phyloP scores from a whole-genome alignment of 192 early-diverging fungal species.

The Linnemannia schmuckeri region DNA sequence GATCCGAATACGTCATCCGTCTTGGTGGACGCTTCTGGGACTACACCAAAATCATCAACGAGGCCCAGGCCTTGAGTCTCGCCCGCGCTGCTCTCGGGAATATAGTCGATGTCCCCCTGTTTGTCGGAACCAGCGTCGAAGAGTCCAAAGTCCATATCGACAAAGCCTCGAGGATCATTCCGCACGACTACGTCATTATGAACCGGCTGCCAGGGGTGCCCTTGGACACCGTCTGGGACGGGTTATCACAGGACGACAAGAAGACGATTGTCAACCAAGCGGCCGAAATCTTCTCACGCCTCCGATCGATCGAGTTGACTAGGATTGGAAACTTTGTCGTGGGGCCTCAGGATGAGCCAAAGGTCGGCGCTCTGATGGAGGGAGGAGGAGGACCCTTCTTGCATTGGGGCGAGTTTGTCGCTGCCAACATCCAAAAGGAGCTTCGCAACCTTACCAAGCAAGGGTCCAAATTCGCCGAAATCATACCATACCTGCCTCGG shows the following conservation, averaged over 20 bases:
- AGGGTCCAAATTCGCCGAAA: slow-evolving; percentile 11
- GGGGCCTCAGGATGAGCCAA: neutral
- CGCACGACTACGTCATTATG: slow-evolving; percentile 49
- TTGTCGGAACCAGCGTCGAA: slow-evolving; percentile 44
- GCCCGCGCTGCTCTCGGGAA: slow-evolving; percentile 17
- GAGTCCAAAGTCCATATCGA: slow-evolving; percentile 37
- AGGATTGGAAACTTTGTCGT: slow-evolving; percentile 37
- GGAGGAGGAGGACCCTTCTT: slow-evolving; percentile 40
- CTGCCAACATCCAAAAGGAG: slow-evolving; percentile 34
- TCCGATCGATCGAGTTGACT: slow-evolving; percentile 26
- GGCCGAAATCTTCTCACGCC: slow-evolving; percentile 24
- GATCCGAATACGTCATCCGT: slow-evolving; percentile 46
- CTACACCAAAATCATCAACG: slow-evolving; percentile 50
- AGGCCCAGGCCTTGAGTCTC: slow-evolving; percentile 23
- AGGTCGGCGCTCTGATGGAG: slow-evolving; percentile 44
- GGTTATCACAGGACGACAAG: slow-evolving; percentile 20
- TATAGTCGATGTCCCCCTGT: slow-evolving; percentile 11
- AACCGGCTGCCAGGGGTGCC: slow-evolving; percentile 40
- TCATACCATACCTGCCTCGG: neutral
- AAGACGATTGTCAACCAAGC: slow-evolving; percentile 24
- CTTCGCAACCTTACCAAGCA: neutral
- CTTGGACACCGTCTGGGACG: slow-evolving; percentile 45
- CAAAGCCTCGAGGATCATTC: slow-evolving; percentile 15
- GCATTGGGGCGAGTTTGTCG: slow-evolving; percentile 32
- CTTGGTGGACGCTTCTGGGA: slow-evolving; percentile 53